phyloP scores from a whole-genome alignment of 345 rosid species.

The Nephelium lappaceum region DNA sequence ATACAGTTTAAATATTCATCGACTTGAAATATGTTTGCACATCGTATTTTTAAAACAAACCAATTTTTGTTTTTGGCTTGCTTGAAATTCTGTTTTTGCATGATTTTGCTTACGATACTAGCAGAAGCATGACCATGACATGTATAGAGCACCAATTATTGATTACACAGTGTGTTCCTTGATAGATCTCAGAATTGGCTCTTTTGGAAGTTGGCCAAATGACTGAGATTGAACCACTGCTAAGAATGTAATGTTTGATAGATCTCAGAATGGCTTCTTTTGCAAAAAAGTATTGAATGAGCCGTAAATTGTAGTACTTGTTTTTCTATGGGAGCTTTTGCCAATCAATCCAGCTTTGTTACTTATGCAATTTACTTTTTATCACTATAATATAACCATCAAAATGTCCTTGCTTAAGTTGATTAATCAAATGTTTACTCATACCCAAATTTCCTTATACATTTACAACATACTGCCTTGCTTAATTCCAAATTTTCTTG shows the following conservation, averaged over 20 bases:
- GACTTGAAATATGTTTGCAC: background rate
- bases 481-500: constrained; percentile 18
- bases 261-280: background rate
- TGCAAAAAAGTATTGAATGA: background rate
- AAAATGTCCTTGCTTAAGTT: background rate
- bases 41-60: background rate
- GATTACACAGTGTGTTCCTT: background rate
- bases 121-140: background rate
- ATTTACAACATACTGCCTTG: background rate
- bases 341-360: background rate
- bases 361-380: background rate
- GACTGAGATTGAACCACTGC: background rate
- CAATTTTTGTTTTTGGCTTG: background rate
- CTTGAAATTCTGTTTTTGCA: background rate
- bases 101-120: background rate
- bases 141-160: background rate
- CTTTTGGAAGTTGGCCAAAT: constrained; percentile 1
- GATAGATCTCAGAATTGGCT: background rate
- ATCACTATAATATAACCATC: background rate
- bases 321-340: background rate
- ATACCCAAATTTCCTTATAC: background rate
- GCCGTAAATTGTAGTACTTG: background rate
- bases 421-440: background rate
- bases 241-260: background rate
- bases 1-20: background rate